Conservation (phyloP, 345 rosid species). For the Populus nigra region DNA sequence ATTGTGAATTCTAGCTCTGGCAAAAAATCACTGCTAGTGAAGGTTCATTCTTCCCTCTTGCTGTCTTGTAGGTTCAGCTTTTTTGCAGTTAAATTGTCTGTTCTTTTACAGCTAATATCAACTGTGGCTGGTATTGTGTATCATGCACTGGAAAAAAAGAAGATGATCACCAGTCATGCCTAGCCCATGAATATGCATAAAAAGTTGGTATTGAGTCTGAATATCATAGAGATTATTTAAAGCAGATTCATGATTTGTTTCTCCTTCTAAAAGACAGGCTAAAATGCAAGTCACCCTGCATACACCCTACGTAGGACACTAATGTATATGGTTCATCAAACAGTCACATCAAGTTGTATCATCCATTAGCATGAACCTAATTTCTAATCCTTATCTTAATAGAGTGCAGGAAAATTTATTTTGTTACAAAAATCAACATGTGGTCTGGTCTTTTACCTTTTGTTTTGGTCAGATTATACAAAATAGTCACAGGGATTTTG, state of each 20-base stretch:
- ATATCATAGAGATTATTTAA: background rate
- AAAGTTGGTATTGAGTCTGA: background rate
- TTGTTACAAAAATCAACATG: background rate
- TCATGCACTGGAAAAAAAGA: background rate
- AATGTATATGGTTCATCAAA: background rate
- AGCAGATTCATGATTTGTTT: background rate
- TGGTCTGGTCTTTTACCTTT: background rate
- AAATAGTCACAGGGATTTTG: background rate
- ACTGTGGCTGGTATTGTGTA: background rate
- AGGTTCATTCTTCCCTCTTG: slow-evolving; percentile 39
- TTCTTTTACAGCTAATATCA: background rate
- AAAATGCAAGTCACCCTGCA: background rate
- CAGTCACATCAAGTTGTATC: background rate
- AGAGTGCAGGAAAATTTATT: background rate
- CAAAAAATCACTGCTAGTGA: slow-evolving; percentile 70
- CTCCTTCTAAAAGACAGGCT: background rate
- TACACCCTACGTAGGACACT: too few relatives aligned
- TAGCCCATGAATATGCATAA: background rate
- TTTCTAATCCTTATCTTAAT: background rate
- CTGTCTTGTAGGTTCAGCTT: background rate
- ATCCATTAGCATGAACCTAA: background rate
- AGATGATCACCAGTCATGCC: background rate
- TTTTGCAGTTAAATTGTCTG: background rate
- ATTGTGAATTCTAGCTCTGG: slow-evolving; percentile 78
- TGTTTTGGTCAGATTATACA: background rate